Evolutionary conservation across 345 rosid species (phyloP), one percentile per base, ranked within the genome.

Genomic region (Syzygium jambos): DNA sequence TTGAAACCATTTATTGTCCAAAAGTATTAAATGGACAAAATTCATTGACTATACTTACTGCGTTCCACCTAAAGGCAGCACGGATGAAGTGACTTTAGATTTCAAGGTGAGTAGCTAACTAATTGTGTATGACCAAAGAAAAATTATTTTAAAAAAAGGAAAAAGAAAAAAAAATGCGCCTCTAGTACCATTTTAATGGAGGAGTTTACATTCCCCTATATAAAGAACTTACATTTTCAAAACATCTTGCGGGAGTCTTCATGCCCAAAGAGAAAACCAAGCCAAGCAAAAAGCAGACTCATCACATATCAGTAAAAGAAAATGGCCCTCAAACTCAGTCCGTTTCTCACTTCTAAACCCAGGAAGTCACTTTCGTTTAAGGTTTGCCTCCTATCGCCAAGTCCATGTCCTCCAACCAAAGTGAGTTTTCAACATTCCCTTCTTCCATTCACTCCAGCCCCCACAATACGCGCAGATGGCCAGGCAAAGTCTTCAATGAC

Each of bases 381-480:
- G 61, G 46, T 43, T 56, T 56, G 61, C 61, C 61, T 56, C n/a
- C n/a, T 22, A 56, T 56, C 25, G 61, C 61, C n/a, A 23, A 0
- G 0, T 56, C 13, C n/a, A 56, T 56, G 5, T 56, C 61, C n/a
- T 56, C 2, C 61, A 23, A 56, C n/a, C n/a, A 56, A 56, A 56
- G n/a, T 56, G 61, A 56, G 6, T 23, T 56, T 9, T 56, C 61
- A 56, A 23, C 61, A 4, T 56, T 56, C 6, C 61, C n/a, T 56
- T 56, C 61, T 56, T 56, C 61, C n/a, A 56, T 23, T 56, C 61
- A 9, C n/a, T 56, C n/a, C 1, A 56, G 6, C n/a, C n/a, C 61
- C n/a, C 3, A 2, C 61, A 23, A 4, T 12, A 56, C 0, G 2
- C 13, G 6, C 1, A 56, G 6, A 23, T 56, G 13, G 13, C n/a